These are phyloP conservation scores for Plasmodium gonderi DNA, from an alignment of 169 alveolate species.

Conservation along the genomic window DNA sequence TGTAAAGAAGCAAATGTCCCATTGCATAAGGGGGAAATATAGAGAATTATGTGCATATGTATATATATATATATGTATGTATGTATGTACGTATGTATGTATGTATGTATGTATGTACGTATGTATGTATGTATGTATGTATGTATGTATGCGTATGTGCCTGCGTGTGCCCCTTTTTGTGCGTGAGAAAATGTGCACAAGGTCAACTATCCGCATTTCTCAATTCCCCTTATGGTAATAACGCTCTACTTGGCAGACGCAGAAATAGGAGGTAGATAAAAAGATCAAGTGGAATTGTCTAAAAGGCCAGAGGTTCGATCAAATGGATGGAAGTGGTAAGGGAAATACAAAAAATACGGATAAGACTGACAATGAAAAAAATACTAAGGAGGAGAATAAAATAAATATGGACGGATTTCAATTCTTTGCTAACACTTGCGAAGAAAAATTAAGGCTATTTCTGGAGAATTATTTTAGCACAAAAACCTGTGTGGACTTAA, in stretches of 20 bases:
- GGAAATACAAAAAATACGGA: conserved; percentile 17
- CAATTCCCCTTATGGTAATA: not conserved
- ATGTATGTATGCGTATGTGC: not conserved
- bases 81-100: not conserved
- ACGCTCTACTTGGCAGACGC: not conserved
- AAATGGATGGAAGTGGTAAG: conserved; percentile 30
- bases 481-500: conserved; percentile 17
- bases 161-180: not conserved
- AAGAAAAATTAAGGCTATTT: conserved; percentile 44
- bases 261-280: too few species aligned
- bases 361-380: conserved; percentile 31
- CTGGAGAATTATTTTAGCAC: conserved; percentile 45
- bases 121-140: not conserved
- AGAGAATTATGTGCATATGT: too few species aligned
- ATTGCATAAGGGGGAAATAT: too few species aligned
- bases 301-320: not conserved
- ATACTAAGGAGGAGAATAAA: conserved; percentile 36
- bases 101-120: too few species aligned
- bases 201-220: not conserved
- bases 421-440: conserved; percentile 60
- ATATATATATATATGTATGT: not conserved
- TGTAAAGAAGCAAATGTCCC: too few species aligned
- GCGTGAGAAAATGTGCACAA: not conserved
- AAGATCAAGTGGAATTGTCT: not conserved
- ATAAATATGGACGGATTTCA: conserved; percentile 58